Conservation (phyloP, 768 basidiomycete species). For the Boletus huronensis region DNA sequence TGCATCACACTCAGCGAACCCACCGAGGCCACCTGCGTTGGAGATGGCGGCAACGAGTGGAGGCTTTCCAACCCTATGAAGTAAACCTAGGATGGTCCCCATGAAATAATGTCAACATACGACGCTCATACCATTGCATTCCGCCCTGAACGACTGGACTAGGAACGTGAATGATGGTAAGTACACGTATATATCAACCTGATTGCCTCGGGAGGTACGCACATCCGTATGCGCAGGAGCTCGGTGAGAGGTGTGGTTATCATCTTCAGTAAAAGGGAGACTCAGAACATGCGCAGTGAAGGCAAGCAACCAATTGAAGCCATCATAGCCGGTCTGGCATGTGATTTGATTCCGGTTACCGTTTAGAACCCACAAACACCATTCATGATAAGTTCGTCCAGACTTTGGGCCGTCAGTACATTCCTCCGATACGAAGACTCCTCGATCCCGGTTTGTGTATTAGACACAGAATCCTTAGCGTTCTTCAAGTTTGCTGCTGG, state of each 20-base stretch:
- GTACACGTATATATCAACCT: not conserved
- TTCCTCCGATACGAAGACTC: too few relatives aligned
- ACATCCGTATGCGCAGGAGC: slow-evolving; percentile 66
- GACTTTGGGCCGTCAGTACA: too few relatives aligned
- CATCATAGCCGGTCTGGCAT: not conserved
- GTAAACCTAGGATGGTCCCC: not conserved
- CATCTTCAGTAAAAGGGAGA: slow-evolving; percentile 25
- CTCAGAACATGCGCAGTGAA: not conserved
- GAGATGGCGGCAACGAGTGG: slow-evolving; percentile 72
- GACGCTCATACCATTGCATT: slow-evolving; percentile 72
- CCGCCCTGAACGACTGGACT: slow-evolving; percentile 85
- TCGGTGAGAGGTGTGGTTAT: slow-evolving; percentile 58
- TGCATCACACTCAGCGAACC: slow-evolving; percentile 10
- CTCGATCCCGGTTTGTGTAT: too few relatives aligned
- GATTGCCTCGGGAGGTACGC: slow-evolving; percentile 22
- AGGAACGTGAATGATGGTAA: not conserved
- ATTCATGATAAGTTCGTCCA: too few relatives aligned
- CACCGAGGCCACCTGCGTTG: slow-evolving; percentile 79
- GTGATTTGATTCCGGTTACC: not conserved
- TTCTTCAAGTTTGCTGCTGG: too few relatives aligned
- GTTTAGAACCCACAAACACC: too few relatives aligned
- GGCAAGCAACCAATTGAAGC: not conserved
- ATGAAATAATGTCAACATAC: not conserved
- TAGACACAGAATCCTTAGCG: too few relatives aligned
- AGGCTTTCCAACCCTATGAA: slow-evolving; percentile 75